Conservation (phyloP, 2,329 filamentous ascomycete genomes). For the Emergomyces orientalis region DNA sequence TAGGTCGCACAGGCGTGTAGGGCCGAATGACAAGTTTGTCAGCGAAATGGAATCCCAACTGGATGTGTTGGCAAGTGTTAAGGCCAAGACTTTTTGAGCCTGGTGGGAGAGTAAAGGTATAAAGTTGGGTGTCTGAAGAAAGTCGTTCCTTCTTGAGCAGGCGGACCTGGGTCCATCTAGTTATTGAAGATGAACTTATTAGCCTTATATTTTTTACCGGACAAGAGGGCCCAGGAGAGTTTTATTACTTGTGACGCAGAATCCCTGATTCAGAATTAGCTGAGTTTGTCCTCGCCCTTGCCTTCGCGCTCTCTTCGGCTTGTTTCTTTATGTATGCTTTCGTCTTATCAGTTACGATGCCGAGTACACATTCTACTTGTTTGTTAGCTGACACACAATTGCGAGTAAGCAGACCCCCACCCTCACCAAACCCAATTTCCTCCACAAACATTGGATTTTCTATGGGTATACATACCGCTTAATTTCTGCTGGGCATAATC, state of each 20-base stretch:
- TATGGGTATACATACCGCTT: constrained; percentile 25
- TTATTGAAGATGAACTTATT: not conserved
- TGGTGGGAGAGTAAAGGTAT: constrained; percentile 41
- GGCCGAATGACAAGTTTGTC: constrained; percentile 44
- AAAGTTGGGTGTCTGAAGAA: constrained; percentile 38
- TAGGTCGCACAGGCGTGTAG: constrained; percentile 44
- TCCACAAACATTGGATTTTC: not conserved
- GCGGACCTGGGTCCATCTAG: constrained; percentile 38
- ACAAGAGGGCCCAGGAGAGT: not conserved
- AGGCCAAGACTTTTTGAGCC: constrained; percentile 38
- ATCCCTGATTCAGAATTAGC: constrained; percentile 23
- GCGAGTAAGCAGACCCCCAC: not conserved
- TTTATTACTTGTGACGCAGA: constrained; percentile 1
- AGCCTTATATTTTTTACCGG: not conserved
- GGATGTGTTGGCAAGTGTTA: constrained; percentile 45
- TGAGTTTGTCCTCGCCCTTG: constrained; percentile 24
- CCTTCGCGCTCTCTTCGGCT: constrained; percentile 34
- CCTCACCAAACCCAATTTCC: not conserved
- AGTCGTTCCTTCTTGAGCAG: constrained; percentile 32
- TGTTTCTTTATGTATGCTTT: constrained; percentile 40
- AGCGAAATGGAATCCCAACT: constrained; percentile 45
- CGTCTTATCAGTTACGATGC: constrained; percentile 42
- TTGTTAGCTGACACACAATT: not conserved
- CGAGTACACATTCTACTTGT: constrained; percentile 41
- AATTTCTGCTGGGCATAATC: constrained; percentile 44